A percentile compares a stretch with the other conserved stretches of the same genome.
Evolutionary conservation across 2,329 filamentous ascomycete genomes (phyloP).

Genomic region (Leptographium radiaticola): DNA sequence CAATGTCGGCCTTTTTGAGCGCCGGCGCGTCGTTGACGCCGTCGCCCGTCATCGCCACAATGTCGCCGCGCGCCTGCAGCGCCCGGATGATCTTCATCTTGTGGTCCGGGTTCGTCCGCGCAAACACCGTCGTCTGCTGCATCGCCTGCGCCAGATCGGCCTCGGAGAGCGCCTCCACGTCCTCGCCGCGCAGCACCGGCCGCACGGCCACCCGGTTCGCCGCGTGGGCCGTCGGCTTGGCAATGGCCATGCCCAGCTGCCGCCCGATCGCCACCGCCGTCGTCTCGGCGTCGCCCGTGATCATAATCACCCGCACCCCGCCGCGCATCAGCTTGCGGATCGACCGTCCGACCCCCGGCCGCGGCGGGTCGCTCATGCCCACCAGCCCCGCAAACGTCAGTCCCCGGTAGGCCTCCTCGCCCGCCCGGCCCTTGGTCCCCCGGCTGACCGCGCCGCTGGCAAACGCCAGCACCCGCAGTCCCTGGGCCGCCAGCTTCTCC

Average conservation of each 20-base stretch:
- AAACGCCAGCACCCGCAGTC: slow-evolving; percentile 82
- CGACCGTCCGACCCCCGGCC: slow-evolving; percentile 77
- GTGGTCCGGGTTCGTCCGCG: slow-evolving; percentile 90
- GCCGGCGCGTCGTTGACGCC: slow-evolving; percentile 97
- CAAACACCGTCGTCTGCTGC: slow-evolving; percentile 83
- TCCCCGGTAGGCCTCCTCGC: slow-evolving; percentile 65
- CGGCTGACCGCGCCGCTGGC: slow-evolving; percentile 59
- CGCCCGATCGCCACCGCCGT: slow-evolving; percentile 89
- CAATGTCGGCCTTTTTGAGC: slow-evolving; percentile 93
- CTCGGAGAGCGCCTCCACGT: slow-evolving; percentile 86
- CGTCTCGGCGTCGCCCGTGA: slow-evolving; percentile 90
- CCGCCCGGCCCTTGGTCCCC: slow-evolving; percentile 21
- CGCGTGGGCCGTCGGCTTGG: slow-evolving; percentile 35
- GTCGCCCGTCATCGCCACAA: slow-evolving; percentile 97
- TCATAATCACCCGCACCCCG: slow-evolving; percentile 97
- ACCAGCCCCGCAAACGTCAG: slow-evolving; percentile 85
- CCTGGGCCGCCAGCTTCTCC: slow-evolving; percentile 76
- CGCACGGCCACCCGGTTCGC: slow-evolving; percentile 46
- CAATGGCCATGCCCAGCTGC: slow-evolving; percentile 87
- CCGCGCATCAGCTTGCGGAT: slow-evolving; percentile 86
- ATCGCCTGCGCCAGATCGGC: slow-evolving; percentile 75
- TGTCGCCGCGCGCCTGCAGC: slow-evolving; percentile 82
- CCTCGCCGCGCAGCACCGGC: slow-evolving; percentile 72
- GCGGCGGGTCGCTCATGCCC: slow-evolving; percentile 93
- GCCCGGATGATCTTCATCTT: slow-evolving; percentile 95